Evolutionary conservation across 2,329 filamentous ascomycete species (phyloP).

Genomic region (Emmonsia crescens): DNA sequence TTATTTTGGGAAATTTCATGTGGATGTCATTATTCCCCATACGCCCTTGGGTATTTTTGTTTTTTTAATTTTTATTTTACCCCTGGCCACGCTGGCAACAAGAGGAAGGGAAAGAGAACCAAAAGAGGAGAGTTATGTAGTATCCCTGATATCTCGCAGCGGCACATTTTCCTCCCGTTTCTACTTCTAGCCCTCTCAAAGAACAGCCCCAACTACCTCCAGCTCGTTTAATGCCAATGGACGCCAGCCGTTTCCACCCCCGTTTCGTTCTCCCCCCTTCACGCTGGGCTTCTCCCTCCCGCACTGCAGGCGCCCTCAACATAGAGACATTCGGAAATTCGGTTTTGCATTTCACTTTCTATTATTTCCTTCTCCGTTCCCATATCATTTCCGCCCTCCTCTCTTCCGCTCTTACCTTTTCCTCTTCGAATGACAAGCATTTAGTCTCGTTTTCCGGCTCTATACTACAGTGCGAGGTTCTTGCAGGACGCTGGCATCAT

Average conservation of each 20-base stretch:
- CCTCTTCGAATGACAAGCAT: neutral
- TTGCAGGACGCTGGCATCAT: neutral
- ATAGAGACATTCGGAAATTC: neutral
- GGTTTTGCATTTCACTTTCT: neutral
- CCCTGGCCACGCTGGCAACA: neutral
- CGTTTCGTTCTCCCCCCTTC: too few relatives aligned
- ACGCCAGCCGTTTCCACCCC: too few relatives aligned
- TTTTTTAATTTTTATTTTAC: neutral
- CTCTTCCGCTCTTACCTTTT: neutral
- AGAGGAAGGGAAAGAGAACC: neutral
- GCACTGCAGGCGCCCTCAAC: neutral
- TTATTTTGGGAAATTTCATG: neutral
- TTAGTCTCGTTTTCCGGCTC: neutral
- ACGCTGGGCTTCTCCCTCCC: too few relatives aligned
- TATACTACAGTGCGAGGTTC: neutral
- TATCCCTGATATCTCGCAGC: neutral
- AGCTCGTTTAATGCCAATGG: too few relatives aligned
- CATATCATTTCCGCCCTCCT: neutral
- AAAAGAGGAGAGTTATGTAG: neutral
- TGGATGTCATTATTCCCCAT: neutral
- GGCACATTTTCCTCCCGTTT: neutral
- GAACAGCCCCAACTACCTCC: neutral
- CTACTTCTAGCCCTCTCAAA: too few relatives aligned
- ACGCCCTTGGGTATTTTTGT: neutral
- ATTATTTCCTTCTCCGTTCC: neutral